Evolutionary conservation across 139 green algal species (phyloP), one percentile per base, ranked within the genome.

Genomic region (Coelastrella sp.): DNA sequence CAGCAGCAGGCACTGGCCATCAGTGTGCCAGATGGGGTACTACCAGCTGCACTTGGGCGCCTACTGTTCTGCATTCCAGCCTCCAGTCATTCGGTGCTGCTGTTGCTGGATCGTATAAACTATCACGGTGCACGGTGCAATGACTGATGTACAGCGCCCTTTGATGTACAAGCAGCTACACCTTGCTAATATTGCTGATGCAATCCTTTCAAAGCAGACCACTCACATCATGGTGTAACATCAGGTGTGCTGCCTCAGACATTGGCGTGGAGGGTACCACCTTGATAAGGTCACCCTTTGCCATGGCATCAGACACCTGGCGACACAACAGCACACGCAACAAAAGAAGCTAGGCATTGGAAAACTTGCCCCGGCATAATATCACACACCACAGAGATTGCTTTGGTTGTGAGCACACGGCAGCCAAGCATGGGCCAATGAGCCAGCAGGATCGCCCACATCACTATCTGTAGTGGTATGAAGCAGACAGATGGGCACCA

Each of bases 221-320:
- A 59, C 82, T 87, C 17, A 90, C 61, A 57, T 91, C 78, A 56
- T 91, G 56, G 59, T 91, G 78, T 27, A 91, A 58, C 87, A 91
- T 91, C 8, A 91, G 78, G 10, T 86, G 87, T 25, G 87, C 87
- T 20, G 87, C 87, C 11, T 86, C 78, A 15, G 59, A 82, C 87
- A 91, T 91, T 7, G 78, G 49, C 5, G 87, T 87, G 8, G 35
- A 35, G 5, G 87, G 87, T 4, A 20, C 68, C 19, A 82, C 78
- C 17, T 56, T 80, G 65, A 91, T 59, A 6, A 91, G 9, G 10
- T 68, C 35, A 24, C 85, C 86, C 72, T 91, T 93, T 7, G 81
- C 87, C 91, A 93, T 93, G 8, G 91, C 91, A 12, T 93, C 91
- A 68, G 79, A 22, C 19, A 92, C 90, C 90, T 92, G 58, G 35